Conservation (phyloP, 345 rosid genomes). For the Citrus maxima region DNA sequence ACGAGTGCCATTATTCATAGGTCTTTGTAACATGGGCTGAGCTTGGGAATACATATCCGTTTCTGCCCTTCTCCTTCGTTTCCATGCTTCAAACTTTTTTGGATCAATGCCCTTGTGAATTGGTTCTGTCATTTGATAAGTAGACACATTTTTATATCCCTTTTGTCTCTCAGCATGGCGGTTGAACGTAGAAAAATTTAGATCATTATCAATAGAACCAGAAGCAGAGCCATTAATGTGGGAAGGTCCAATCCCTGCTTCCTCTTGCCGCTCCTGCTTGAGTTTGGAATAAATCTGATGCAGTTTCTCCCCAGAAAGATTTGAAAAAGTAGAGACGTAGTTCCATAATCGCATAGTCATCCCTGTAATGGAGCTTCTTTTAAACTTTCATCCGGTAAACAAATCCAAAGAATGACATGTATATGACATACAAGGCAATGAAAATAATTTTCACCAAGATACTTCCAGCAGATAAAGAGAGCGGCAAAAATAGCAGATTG, state of each 20-base stretch:
- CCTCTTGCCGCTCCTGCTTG: conserved; percentile 73
- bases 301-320: conserved; percentile 85
- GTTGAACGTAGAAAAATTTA: conserved; percentile 39
- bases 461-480: not conserved
- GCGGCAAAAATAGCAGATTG: not conserved
- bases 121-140: conserved; percentile 47
- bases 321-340: conserved; percentile 90
- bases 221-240: conserved; percentile 51
- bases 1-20: conserved; percentile 34
- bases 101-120: conserved; percentile 60
- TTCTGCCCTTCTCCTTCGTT: conserved; percentile 74
- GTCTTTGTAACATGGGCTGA: conserved; percentile 50
- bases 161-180: conserved; percentile 49
- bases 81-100: conserved; percentile 89
- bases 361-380: conserved; percentile 45
- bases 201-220: conserved; percentile 39
- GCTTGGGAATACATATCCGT: conserved; percentile 32
- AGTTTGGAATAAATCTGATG: conserved; percentile 90
- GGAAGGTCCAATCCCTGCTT: conserved; percentile 71
- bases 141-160: conserved; percentile 41
- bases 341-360: conserved; percentile 90
- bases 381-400: not conserved
- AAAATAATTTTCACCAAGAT: not conserved
- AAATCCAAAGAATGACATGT: not conserved
- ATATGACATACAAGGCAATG: not conserved